Conservation (phyloP, 176 grass and related monocot genomes). For the Hyparrhenia diplandra region DNA sequence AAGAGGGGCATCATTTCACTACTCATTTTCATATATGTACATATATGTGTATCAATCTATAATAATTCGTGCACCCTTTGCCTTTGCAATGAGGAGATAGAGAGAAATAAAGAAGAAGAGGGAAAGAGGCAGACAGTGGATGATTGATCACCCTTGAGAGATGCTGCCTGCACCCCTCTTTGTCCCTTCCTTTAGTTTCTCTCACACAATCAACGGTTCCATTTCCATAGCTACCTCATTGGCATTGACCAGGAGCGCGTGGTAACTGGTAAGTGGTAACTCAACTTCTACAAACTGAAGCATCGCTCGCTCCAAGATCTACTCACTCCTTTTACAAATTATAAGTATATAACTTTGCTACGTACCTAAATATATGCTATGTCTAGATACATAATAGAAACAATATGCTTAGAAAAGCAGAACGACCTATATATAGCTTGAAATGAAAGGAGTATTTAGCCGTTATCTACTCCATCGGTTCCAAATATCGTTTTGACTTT, state of each 20-base stretch:
- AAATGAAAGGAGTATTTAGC: not conserved
- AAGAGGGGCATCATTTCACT: slow-evolving; percentile 22
- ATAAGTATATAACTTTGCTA: no score
- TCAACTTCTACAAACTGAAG: not conserved
- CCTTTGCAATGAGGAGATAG: not conserved
- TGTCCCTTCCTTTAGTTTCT: slow-evolving; percentile 2
- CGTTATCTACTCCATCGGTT: no score
- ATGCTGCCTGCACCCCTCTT: slow-evolving; percentile 14
- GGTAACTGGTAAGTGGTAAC: no score
- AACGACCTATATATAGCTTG: no score
- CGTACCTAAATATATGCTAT: no score
- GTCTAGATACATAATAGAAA: no score
- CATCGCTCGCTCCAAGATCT: not conserved
- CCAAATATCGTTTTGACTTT: no score
- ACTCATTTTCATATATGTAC: not conserved
- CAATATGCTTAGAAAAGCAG: no score
- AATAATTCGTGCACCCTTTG: slow-evolving; percentile 3
- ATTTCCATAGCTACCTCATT: slow-evolving; percentile 5
- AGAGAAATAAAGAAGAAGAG: not conserved
- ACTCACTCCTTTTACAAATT: no score
- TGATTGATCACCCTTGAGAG: slow-evolving; percentile 4
- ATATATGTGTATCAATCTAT: not conserved
- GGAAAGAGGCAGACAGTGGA: slow-evolving; percentile 7
- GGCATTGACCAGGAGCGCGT: not conserved
- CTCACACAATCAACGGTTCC: not conserved